Percentiles rank a stretch among this genome's conserved stretches.
Evolutionary conservation across 2,329 filamentous ascomycete genomes (phyloP).

Genomic region (Magnaporthiopsis incrustans): DNA sequence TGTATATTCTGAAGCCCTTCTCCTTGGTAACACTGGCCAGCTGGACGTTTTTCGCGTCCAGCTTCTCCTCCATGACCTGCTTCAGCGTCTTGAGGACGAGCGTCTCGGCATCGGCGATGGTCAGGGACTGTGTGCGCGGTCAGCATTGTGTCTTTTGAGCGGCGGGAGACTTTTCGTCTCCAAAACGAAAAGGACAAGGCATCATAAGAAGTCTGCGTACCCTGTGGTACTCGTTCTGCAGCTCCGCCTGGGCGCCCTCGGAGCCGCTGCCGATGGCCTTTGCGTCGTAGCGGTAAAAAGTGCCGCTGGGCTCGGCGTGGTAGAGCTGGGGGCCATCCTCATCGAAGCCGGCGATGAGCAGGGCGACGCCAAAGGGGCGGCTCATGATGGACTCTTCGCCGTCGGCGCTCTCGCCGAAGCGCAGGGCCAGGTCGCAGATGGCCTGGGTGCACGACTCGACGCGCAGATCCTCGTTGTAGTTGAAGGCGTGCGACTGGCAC

Average conservation of each 20-base stretch:
- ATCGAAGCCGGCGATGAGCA: conserved; percentile 94
- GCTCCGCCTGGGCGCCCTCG: conserved; percentile 92
- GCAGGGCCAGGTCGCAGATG: conserved; percentile 91
- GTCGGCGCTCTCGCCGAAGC: conserved; percentile 95
- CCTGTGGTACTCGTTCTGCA: conserved; percentile 99
- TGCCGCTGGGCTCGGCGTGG: conserved; percentile 95
- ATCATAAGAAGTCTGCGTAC: conserved; percentile 26
- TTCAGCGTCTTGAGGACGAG: conserved; percentile 95
- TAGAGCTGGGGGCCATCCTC: conserved; percentile 96
- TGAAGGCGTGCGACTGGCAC: conserved; percentile 93
- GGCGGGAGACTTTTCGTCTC: too few species aligned
- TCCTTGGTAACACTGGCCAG: conserved; percentile 96
- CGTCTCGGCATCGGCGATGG: conserved; percentile 86
- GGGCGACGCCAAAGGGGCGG: conserved; percentile 89
- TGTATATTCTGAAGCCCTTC: conserved; percentile 97
- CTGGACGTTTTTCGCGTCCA: conserved; percentile 98
- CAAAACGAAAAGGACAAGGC: background rate
- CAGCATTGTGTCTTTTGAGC: background rate
- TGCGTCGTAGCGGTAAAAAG: conserved; percentile 97
- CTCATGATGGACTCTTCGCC: conserved; percentile 99
- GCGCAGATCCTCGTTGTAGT: conserved; percentile 90
- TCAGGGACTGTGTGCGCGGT: conserved; percentile 60
- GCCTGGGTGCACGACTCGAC: conserved; percentile 98
- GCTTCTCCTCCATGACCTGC: conserved; percentile 99
- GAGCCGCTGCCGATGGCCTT: conserved; percentile 98